phyloP scores from a whole-genome alignment of 1,284 basidiomycete species.

The Fomitopsis schrenkii region DNA sequence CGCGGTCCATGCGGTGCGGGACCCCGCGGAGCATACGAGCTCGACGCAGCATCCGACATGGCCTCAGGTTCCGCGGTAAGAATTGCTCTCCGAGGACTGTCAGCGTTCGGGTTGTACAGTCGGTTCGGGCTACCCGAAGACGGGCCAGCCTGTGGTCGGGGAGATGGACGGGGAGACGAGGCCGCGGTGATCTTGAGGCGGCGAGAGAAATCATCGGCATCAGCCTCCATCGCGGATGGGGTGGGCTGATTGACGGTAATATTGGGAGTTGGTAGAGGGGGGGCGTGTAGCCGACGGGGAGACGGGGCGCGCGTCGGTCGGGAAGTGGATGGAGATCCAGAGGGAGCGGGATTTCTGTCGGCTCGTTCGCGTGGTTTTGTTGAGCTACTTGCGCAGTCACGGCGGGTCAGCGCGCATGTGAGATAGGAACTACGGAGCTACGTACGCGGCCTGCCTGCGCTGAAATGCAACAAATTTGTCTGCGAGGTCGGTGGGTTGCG shows the following conservation, averaged over 20 bases:
- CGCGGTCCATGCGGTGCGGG: slow-evolving; percentile 22
- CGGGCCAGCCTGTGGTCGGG: slow-evolving; percentile 18
- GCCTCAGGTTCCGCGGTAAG: slow-evolving; percentile 59
- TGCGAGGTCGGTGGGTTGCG: slow-evolving; percentile 55
- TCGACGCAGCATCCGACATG: slow-evolving; percentile 51
- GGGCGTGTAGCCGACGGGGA: slow-evolving; percentile 24
- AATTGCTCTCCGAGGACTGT: slow-evolving; percentile 54
- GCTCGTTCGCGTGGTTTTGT: slow-evolving; percentile 43
- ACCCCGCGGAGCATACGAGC: slow-evolving; percentile 44
- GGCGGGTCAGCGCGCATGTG: not conserved
- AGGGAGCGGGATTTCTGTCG: slow-evolving; percentile 33
- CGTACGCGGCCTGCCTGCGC: slow-evolving; percentile 58
- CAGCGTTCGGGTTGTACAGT: slow-evolving; percentile 68
- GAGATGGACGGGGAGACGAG: slow-evolving; percentile 32
- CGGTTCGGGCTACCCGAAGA: slow-evolving; percentile 39
- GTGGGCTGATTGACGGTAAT: slow-evolving; percentile 32
- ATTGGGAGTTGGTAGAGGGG: slow-evolving; percentile 27
- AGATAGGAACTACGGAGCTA: slow-evolving; percentile 3
- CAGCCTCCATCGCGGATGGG: slow-evolving; percentile 42
- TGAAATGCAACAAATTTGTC: slow-evolving; percentile 63
- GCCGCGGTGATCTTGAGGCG: slow-evolving; percentile 57
- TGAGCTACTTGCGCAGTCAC: slow-evolving; percentile 30
- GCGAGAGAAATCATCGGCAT: slow-evolving; percentile 62
- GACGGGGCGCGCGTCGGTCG: slow-evolving; percentile 25
- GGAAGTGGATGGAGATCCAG: slow-evolving; percentile 25